Evolutionary conservation across 176 grass and related monocot genomes (phyloP).

Genomic region (Echinochloa phyllopogon): DNA sequence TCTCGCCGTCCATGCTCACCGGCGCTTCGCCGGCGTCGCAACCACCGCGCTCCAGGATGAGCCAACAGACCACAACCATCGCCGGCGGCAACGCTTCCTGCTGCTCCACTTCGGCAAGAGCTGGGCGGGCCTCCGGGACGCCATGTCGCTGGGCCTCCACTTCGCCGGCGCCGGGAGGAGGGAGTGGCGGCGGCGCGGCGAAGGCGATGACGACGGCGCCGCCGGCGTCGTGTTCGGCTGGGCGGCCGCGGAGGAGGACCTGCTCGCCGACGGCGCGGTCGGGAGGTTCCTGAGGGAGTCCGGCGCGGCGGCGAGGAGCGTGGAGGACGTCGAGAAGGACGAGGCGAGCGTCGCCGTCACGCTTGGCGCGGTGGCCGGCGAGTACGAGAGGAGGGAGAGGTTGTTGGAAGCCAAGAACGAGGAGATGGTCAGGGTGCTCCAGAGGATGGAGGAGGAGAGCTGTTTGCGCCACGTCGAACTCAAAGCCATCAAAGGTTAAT

Average conservation of each 20-base stretch:
- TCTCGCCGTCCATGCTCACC: conserved; percentile 16
- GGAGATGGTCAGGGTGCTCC: neutral
- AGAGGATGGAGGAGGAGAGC: neutral
- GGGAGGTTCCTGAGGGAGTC: conserved; percentile 24
- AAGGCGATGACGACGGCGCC: neutral
- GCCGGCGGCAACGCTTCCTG: conserved; percentile 6
- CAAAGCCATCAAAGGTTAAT: neutral
- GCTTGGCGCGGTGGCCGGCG: neutral
- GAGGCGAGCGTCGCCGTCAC: neutral
- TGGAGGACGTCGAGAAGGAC: conserved; percentile 30
- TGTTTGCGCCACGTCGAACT: neutral
- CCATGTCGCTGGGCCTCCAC: neutral
- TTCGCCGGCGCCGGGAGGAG: conserved; percentile 35
- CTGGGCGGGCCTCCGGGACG: conserved; percentile 8
- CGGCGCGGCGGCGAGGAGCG: conserved; percentile 22
- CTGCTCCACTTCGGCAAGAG: conserved; percentile 51
- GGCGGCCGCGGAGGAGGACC: conserved; percentile 29
- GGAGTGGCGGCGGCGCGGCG: conserved; percentile 23
- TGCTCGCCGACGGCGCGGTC: conserved; percentile 1
- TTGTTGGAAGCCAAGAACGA: conserved; percentile 24
- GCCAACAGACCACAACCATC: neutral
- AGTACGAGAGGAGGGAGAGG: conserved; percentile 25
- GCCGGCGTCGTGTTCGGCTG: conserved; percentile 28
- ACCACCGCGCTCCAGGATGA: conserved; percentile 43
- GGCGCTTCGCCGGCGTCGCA: conserved; percentile 12